Evolutionary conservation across 371 early-diverging fungal genomes (phyloP), one percentile per base, ranked within the genome.

Genomic region (Haplosporangium sp.): DNA sequence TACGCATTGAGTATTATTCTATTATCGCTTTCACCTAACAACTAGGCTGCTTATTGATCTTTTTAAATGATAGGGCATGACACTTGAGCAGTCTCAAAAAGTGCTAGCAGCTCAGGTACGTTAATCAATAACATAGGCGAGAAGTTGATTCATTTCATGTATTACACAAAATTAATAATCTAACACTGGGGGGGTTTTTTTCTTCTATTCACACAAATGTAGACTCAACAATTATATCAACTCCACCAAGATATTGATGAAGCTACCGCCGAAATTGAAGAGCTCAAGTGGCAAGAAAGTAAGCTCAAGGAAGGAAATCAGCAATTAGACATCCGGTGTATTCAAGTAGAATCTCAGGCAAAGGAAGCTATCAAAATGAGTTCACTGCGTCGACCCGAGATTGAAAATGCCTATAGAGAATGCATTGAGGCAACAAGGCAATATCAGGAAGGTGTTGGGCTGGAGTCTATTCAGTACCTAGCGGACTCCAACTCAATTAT

Each of bases 241-340:
- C 72, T 83, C 3, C 74, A 78, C 55, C 75, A 71, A 20, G 75
- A 71, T 20, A 61, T 74, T n/a, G 77, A 77, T 40, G 75, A 83
- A n/a, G 34, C 65, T n/a, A 65, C 60, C 7, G 65, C 75, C 10
- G 75, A 71, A 19, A 78, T 78, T 10, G 67, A 73, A 20, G 71
- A 78, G 13, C 58, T 83, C 6, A 73, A 77, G n/a, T 83, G 83
- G 83, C 74, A 77, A 34, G 72, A 74, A 61, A 77, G 69, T 35
- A 72, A 66, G 40, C 67, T 75, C n/a, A 55, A 61, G 34, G 75
- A 77, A 13, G 58, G 71, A 20, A 83, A 71, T 39, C 74, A 72
- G 35, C 64, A 40, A 11, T 64, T 78, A 15, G 60, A 61, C 1
- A 19, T 42, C 1, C 74, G 72, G 45, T 60, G 68, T 10, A 65